Evolutionary conservation across 176 grass and related monocot species (phyloP).

Genomic region (Neostapfia colusana): DNA sequence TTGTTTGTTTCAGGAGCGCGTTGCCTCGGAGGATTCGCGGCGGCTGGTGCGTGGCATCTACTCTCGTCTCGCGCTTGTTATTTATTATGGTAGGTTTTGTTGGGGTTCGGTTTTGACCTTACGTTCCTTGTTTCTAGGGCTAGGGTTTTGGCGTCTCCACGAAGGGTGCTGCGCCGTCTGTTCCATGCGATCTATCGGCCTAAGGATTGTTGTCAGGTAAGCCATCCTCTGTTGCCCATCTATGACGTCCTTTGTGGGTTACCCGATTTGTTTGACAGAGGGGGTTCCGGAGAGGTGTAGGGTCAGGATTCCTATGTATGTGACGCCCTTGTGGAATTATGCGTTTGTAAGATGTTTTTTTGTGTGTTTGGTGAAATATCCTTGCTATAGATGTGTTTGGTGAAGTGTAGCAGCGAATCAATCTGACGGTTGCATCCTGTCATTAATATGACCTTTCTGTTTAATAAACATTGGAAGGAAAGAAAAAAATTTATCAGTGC

Average conservation of each 20-base stretch:
- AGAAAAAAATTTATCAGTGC: no score
- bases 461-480: no score
- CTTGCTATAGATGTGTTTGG: background rate
- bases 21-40: slow-evolving; percentile 31
- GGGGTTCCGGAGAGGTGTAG: background rate
- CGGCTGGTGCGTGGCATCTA: slow-evolving; percentile 36
- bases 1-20: slow-evolving; percentile 47
- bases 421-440: no score
- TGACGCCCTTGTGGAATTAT: background rate
- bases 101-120: slow-evolving; percentile 29
- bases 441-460: no score
- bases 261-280: background rate
- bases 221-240: background rate
- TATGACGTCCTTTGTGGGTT: background rate
- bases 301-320: background rate
- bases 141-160: slow-evolving; percentile 48
- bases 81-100: slow-evolving; percentile 4
- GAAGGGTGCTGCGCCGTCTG: slow-evolving; percentile 21
- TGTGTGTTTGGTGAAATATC: no score
- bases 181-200: background rate
- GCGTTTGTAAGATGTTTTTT: background rate
- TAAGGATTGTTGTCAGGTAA: slow-evolving; percentile 35
- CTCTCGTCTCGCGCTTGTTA: background rate
- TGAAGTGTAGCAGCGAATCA: no score
- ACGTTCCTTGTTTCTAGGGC: slow-evolving; percentile 29